Evolutionary conservation across 1,284 basidiomycete genomes (phyloP), one percentile per base, ranked within the genome.

Genomic region (Malassezia furfur): DNA sequence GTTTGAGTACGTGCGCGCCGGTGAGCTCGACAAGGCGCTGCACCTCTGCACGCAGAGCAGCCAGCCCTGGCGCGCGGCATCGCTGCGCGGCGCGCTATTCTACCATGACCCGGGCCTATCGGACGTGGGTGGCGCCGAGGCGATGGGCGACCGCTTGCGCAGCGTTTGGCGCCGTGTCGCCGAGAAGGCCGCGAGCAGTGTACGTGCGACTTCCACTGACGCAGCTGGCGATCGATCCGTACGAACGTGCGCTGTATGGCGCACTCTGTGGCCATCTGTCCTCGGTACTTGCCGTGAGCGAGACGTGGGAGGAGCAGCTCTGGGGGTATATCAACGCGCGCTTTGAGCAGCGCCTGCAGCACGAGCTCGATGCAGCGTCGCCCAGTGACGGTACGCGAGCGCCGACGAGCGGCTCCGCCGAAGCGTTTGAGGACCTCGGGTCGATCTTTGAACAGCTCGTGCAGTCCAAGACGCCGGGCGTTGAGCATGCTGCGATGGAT

Each of bases 281-380:
- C 6, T 80, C 89, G 7, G 83, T 96, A 10, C 68, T 81, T 2
- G 81, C 84, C 0, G 85, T 87, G 4, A 91, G 89, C 69, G 78
- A 84, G 34, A 64, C 65, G 32, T 99, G 91, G 91, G 86, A 91
- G 72, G 93, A 98, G 70, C 84, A 90, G 63, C 79, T 96, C 0
- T 99, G 93, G 94, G 88, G 88, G 1, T 85, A 89, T 63, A 80
- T 93, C 54, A 85, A 85, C 66, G 80, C 90, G 43, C 79, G 89
- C 31, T 86, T 89, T 63, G 91, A 96, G 74, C 84, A 87, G 59
- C 83, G 84, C 55, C 80, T 86, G 64, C 83, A 81, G 37, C 78
- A 77, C 17, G 83, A 65, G 19, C 67, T 78, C 28, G 64, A 66
- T 14, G 14, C 14, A 8, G 54, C 60, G 17, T 32, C 46, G 22